These are phyloP conservation scores for Didymella lethalis DNA, from an alignment of 2,329 filamentous ascomycete genomes.

Conservation along the genomic window DNA sequence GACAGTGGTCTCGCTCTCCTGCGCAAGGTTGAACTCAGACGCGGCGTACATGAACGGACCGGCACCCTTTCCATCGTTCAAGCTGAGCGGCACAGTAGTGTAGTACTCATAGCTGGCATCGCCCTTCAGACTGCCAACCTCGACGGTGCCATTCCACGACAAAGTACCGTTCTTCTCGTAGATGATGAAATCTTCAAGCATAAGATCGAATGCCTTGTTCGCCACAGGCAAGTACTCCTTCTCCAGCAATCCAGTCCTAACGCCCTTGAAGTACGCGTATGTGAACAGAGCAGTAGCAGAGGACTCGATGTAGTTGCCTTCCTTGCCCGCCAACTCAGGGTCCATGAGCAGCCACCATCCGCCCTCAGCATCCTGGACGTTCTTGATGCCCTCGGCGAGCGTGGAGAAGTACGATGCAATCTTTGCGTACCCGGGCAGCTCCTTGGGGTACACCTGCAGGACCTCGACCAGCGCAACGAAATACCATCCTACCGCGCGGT, in stretches of 20 bases:
- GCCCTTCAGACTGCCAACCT: conserved; percentile 60
- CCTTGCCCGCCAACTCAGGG: conserved; percentile 52
- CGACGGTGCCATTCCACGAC: conserved; percentile 61
- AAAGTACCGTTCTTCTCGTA: conserved; percentile 57
- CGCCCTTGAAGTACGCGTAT: conserved; percentile 48
- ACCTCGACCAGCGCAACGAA: conserved; percentile 57
- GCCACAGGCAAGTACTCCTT: conserved; percentile 51
- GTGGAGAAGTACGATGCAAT: conserved; percentile 53
- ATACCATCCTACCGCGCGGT: conserved; percentile 51
- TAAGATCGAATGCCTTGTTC: conserved; percentile 55
- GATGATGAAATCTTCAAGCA: conserved; percentile 58
- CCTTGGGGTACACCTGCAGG: conserved; percentile 56
- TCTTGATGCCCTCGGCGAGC: conserved; percentile 54
- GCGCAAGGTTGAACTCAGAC: conserved; percentile 39
- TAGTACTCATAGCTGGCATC: conserved; percentile 60
- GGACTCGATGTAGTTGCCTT: conserved; percentile 68
- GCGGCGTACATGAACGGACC: conserved; percentile 53
- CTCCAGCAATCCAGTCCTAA: conserved; percentile 45
- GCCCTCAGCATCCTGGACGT: conserved; percentile 55
- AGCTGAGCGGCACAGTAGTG: conserved; percentile 42
- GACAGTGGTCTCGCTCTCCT: conserved; percentile 6
- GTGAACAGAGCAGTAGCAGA: conserved; percentile 64
- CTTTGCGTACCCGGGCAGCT: conserved; percentile 48
- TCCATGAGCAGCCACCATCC: conserved; percentile 69
- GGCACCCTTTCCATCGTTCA: conserved; percentile 54